phyloP scores from a whole-genome alignment of 441 rosid species.

The Arabidopsis lyrata region DNA sequence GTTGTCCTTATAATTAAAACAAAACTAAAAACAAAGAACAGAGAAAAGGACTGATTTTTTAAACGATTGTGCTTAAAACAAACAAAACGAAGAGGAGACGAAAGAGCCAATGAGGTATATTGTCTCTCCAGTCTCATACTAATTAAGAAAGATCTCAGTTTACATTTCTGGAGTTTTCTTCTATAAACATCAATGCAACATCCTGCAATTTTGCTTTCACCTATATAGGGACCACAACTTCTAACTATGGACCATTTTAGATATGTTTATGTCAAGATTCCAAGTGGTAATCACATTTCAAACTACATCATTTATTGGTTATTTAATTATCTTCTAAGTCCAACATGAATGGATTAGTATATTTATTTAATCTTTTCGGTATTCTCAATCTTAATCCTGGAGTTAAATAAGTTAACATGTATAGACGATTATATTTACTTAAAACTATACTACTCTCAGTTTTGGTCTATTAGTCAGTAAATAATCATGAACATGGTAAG shows the following conservation, averaged over 20 bases:
- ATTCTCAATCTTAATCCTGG: neutral
- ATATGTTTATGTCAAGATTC: slow-evolving; percentile 25
- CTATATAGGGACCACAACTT: slow-evolving; percentile 40
- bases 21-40: slow-evolving; percentile 35
- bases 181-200: slow-evolving; percentile 28
- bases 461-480: too few relatives aligned
- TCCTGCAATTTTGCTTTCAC: slow-evolving; percentile 36
- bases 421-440: neutral
- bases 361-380: neutral
- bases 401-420: neutral
- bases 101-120: slow-evolving; percentile 13
- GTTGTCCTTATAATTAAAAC: slow-evolving; percentile 31
- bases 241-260: slow-evolving; percentile 23
- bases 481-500: neutral
- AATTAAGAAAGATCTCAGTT: slow-evolving; percentile 43
- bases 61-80: slow-evolving; percentile 29
- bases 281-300: slow-evolving; percentile 29
- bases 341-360: slow-evolving; percentile 14
- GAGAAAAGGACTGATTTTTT: slow-evolving; percentile 24
- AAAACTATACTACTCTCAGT: neutral
- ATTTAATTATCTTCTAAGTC: slow-evolving; percentile 13
- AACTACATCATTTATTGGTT: slow-evolving; percentile 10
- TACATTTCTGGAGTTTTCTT: slow-evolving; percentile 39
- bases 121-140: slow-evolving; percentile 34
- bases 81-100: slow-evolving; percentile 33